These are phyloP conservation scores for Pythium dissimile DNA, from an alignment of 352 stramenopile species.

Conservation along the genomic window DNA sequence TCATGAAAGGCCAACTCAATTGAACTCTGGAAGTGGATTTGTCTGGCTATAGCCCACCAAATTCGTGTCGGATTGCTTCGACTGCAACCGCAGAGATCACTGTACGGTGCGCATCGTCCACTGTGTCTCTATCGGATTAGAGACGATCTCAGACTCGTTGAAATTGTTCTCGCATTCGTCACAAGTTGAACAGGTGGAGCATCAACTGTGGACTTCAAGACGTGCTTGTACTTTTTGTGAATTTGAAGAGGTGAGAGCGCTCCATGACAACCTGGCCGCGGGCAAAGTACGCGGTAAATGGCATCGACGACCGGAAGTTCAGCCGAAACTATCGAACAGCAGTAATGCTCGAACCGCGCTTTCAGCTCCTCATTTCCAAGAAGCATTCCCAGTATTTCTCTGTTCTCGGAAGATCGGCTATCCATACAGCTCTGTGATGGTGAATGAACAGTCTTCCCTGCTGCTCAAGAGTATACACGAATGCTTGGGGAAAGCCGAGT, in stretches of 20 bases:
- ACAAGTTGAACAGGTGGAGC: slow-evolving; percentile 2
- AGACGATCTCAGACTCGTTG: slow-evolving; percentile 2
- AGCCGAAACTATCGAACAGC: slow-evolving; percentile 18
- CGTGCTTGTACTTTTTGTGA: slow-evolving; percentile 19
- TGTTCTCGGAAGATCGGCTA: slow-evolving; percentile 22
- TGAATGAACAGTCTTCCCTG: slow-evolving; percentile 22
- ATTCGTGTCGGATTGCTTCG: slow-evolving; percentile 1
- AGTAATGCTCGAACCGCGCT: slow-evolving; percentile 19
- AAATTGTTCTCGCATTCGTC: background rate
- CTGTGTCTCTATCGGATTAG: background rate
- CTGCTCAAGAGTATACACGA: slow-evolving; percentile 25
- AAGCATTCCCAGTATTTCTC: slow-evolving; percentile 23
- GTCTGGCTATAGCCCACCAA: slow-evolving; percentile 14
- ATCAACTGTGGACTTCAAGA: background rate
- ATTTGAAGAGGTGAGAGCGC: slow-evolving; percentile 5
- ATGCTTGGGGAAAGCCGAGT: slow-evolving; percentile 17
- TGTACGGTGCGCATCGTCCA: slow-evolving; percentile 10
- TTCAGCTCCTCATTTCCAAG: background rate
- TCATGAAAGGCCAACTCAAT: slow-evolving; percentile 14
- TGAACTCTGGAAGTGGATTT: slow-evolving; percentile 11
- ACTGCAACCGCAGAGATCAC: slow-evolving; percentile 4
- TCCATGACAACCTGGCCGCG: background rate
- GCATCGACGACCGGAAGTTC: slow-evolving; percentile 18
- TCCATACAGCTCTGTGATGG: slow-evolving; percentile 24
- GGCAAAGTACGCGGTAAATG: background rate